Evolutionary conservation across 73 alveolate genomes (phyloP).

Genomic region (Paramecium tetraurelia): DNA sequence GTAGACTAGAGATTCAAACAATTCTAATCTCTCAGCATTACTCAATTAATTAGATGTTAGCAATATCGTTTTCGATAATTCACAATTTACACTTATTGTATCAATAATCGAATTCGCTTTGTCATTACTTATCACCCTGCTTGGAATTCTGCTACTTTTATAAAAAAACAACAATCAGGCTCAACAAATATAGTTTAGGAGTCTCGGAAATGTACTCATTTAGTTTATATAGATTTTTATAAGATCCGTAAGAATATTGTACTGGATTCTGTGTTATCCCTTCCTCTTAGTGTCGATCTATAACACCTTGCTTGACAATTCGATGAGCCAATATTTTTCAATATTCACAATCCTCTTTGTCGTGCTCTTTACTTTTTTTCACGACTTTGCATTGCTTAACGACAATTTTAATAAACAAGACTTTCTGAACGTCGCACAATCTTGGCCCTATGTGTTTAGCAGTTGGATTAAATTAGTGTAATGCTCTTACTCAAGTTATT

Average conservation of each 20-base stretch:
- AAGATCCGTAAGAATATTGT: not conserved
- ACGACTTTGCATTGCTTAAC: not conserved
- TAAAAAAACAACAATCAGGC: not conserved
- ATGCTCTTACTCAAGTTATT: not conserved
- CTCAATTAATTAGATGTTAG: not conserved
- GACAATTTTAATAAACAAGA: not conserved
- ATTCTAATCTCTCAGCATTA: not conserved
- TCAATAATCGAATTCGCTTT: not conserved
- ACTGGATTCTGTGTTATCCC: constrained; percentile 4
- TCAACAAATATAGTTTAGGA: not conserved
- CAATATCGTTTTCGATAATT: not conserved
- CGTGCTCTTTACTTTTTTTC: not conserved
- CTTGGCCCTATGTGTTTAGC: not conserved
- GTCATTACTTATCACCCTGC: not conserved
- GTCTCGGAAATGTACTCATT: not conserved
- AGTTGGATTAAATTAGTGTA: not conserved
- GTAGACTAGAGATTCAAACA: not conserved
- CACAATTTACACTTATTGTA: not conserved
- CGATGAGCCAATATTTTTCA: not conserved
- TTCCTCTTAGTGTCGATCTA: not conserved
- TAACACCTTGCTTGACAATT: not conserved
- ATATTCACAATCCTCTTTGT: not conserved
- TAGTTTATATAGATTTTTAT: not conserved
- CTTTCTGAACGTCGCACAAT: not conserved
- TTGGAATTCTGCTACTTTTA: not conserved